Conservation (phyloP, 805 yeast species). For the Torulaspora delbrueckii region DNA sequence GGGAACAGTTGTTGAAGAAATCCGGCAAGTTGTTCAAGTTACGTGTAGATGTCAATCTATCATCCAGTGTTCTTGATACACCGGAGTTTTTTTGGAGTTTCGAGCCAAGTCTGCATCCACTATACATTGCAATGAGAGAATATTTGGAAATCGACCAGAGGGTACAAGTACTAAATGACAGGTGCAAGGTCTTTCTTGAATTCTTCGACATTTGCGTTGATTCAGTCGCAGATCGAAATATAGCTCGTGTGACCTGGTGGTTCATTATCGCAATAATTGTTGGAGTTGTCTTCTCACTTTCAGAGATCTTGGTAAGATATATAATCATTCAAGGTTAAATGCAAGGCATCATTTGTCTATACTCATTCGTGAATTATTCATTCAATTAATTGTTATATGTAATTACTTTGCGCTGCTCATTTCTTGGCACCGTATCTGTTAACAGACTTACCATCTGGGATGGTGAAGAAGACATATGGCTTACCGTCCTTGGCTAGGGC, state of each 20-base stretch:
- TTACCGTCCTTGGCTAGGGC: conserved; percentile 48
- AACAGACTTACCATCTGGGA: conserved; percentile 90
- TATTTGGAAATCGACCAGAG: conserved; percentile 93
- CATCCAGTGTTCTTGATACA: conserved; percentile 86
- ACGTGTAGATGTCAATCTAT: conserved; percentile 87
- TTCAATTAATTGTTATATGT: not conserved
- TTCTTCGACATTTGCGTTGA: conserved; percentile 90
- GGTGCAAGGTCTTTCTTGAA: conserved; percentile 90
- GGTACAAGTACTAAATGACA: conserved; percentile 86
- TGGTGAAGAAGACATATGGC: conserved; percentile 77
- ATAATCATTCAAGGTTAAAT: conserved; percentile 38
- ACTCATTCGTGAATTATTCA: not conserved
- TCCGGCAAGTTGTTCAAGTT: conserved; percentile 87
- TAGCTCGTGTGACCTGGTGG: conserved; percentile 87
- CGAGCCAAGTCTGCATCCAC: conserved; percentile 92
- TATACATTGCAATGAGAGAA: conserved; percentile 83
- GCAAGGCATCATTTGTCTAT: not conserved
- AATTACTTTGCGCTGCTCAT: conserved; percentile 17
- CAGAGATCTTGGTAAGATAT: conserved; percentile 63
- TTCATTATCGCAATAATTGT: conserved; percentile 76
- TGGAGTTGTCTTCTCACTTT: conserved; percentile 68
- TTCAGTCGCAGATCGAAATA: conserved; percentile 87
- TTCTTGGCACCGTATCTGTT: conserved; percentile 71
- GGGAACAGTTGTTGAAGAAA: conserved; percentile 80
- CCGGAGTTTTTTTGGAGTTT: conserved; percentile 96